Evolutionary conservation across 768 basidiomycete species (phyloP).

Genomic region (Neoboletus subvelutipes): DNA sequence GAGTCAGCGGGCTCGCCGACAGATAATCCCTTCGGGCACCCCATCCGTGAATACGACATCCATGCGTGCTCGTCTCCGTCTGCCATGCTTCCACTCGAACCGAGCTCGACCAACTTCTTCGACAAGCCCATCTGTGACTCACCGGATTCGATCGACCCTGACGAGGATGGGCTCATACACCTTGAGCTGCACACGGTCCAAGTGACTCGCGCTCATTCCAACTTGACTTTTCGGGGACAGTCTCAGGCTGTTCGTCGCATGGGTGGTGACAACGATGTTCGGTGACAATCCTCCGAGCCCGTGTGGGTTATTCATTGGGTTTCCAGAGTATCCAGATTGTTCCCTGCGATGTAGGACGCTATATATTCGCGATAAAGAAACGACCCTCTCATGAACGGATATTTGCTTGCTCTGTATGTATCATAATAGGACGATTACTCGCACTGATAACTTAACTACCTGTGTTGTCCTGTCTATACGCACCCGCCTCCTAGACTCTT

Average conservation of each 20-base stretch:
- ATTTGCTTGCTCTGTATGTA: slow-evolving; percentile 4
- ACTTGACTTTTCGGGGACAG: background rate
- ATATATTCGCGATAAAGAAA: background rate
- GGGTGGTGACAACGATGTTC: background rate
- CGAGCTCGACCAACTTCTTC: slow-evolving; percentile 2
- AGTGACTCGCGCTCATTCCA: background rate
- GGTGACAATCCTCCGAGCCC: background rate
- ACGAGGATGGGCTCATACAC: background rate
- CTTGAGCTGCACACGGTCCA: background rate
- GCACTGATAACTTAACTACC: background rate
- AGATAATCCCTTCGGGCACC: background rate
- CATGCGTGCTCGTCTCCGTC: background rate
- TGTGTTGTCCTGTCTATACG: slow-evolving; percentile 2
- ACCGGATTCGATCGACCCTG: slow-evolving; percentile 15
- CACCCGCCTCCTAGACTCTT: background rate
- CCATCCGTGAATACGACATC: background rate
- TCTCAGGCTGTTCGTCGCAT: background rate
- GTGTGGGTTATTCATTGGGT: background rate
- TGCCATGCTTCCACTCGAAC: background rate
- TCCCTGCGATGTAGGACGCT: slow-evolving; percentile 1
- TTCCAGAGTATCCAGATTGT: background rate
- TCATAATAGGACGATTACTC: slow-evolving; percentile 6
- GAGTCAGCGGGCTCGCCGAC: background rate
- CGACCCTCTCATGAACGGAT: background rate
- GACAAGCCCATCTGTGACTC: slow-evolving; percentile 23